Evolutionary conservation across 768 basidiomycete genomes (phyloP), one percentile per base, ranked within the genome.

Genomic region (Pholiota microspora): DNA sequence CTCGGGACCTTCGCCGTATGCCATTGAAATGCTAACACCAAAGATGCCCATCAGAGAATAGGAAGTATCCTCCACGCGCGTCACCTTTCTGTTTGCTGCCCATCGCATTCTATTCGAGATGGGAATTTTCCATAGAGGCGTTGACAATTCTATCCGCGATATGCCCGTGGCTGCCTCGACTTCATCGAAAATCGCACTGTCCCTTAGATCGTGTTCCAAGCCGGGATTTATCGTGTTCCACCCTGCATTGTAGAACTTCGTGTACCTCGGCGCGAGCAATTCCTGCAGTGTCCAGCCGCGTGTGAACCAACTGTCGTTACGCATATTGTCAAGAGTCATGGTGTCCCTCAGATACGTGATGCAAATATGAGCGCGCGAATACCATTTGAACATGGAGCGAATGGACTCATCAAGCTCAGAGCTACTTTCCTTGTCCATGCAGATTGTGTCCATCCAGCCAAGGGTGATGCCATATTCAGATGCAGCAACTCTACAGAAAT

Each of bases 351-450:
- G 42, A 28, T 55, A 45, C 5, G 49, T 45, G 29, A 55, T 45
- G 48, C 54, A 55, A 5, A 25, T 8, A 2, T 42, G 1, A 18
- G 54, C 28, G 15, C 34, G 7, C 3, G 5, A 7, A 21, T 50
- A 55, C 54, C 54, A 55, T 9, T 34, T 32, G 25, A 36, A 55
- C 54, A 55, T 55, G 0, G 54, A 55, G 13, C 54, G 54, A 21
- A 55, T 55, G 2, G 54, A 49, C 16, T 55, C 54, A 3, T 55
- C 54, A 2, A 55, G 49, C 31, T 55, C 48, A 4, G 54, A 15
- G 28, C 54, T 55, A 13, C 48, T 55, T 13, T 16, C 25, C 15
- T 50, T 55, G 16, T 55, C 29, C 13, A 55, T 55, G 27, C 54
- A 55, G 16, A 42, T 28, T 7, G 54, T 42, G 40, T 50, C 40